These are phyloP conservation scores for Venturia asperata DNA, from an alignment of 2,329 filamentous ascomycete species.

Conservation along the genomic window DNA sequence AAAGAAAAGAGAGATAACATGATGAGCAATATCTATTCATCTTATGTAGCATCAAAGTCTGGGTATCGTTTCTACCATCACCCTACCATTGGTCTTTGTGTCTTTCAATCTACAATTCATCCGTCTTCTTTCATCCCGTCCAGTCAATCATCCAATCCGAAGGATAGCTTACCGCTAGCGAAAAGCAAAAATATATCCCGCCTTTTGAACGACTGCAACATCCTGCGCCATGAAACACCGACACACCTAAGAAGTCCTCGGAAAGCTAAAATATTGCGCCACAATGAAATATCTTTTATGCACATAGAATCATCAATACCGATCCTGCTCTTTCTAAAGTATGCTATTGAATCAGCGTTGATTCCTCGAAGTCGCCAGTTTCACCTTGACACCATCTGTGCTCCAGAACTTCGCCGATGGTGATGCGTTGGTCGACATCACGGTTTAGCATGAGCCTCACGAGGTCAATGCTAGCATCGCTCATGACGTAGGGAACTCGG, in stretches of 20 bases:
- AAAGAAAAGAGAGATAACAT: background rate
- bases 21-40: background rate
- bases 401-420: slow-evolving; percentile 80
- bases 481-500: slow-evolving; percentile 79
- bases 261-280: background rate
- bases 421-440: slow-evolving; percentile 72
- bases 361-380: background rate
- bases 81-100: background rate
- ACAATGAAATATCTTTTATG: background rate
- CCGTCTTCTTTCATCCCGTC: background rate
- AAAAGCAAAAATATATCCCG: background rate
- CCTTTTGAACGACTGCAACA: background rate
- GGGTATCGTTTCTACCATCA: slow-evolving; percentile 7
- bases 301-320: background rate
- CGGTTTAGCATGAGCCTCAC: slow-evolving; percentile 89
- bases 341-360: background rate
- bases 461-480: slow-evolving; percentile 86
- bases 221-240: background rate
- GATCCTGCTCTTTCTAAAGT: background rate
- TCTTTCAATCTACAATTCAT: background rate
- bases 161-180: background rate
- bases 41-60: background rate
- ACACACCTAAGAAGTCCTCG: background rate
- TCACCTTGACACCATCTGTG: slow-evolving; percentile 67
- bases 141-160: background rate